phyloP scores from a whole-genome alignment of 1,139 yeast genomes.

The Geotrichum histeridarum region DNA sequence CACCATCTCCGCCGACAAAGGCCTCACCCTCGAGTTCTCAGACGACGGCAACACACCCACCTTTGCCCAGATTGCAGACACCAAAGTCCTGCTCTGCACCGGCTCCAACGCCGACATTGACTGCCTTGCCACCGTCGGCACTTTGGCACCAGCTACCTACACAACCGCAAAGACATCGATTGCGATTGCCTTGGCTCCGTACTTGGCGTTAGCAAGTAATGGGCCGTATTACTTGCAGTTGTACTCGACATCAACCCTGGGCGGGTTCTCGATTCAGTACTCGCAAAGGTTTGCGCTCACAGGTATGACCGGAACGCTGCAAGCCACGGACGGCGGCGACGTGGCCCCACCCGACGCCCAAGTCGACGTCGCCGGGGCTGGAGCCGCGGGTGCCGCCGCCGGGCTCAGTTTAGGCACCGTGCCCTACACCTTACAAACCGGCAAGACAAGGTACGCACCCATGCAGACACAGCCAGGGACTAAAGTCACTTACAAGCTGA shows the following conservation, averaged over 20 bases:
- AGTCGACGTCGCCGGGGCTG: slow-evolving; percentile 28
- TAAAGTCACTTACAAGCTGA: slow-evolving; percentile 46
- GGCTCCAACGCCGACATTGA: slow-evolving; percentile 54
- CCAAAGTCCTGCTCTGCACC: slow-evolving; percentile 59
- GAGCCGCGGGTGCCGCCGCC: slow-evolving; percentile 37
- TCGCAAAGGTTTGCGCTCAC: slow-evolving; percentile 58
- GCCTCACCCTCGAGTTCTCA: slow-evolving; percentile 55
- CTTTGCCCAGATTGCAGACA: slow-evolving; percentile 43
- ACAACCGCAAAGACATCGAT: not conserved
- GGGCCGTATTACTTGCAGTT: slow-evolving; percentile 73
- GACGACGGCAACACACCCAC: slow-evolving; percentile 52
- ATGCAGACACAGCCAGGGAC: slow-evolving; percentile 86
- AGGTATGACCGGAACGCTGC: slow-evolving; percentile 62
- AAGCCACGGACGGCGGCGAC: slow-evolving; percentile 41
- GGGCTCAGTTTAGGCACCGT: slow-evolving; percentile 37
- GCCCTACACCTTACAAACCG: slow-evolving; percentile 72
- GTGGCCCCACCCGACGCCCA: slow-evolving; percentile 42
- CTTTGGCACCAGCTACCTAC: slow-evolving; percentile 28
- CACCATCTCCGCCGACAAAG: slow-evolving; percentile 48
- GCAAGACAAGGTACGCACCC: slow-evolving; percentile 72
- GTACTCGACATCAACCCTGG: slow-evolving; percentile 42
- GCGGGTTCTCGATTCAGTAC: slow-evolving; percentile 57
- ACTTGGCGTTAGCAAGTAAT: slow-evolving; percentile 42
- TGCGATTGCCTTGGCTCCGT: not conserved
- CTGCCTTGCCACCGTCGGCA: slow-evolving; percentile 41